These are phyloP conservation scores for Lablab purpureus DNA, from an alignment of 306 rosid species.

Conservation along the genomic window DNA sequence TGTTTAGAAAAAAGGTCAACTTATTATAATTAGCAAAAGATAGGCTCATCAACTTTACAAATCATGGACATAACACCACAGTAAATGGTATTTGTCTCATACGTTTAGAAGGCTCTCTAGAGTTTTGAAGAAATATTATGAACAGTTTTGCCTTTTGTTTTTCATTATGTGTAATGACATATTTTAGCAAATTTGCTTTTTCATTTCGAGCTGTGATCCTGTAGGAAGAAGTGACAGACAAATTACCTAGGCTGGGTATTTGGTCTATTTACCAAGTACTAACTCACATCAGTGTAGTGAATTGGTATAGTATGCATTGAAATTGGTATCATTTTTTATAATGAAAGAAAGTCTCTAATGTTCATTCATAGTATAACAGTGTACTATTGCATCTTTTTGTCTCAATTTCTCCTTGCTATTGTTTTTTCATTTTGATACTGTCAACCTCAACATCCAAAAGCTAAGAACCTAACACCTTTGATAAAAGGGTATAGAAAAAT, in stretches of 20 bases:
- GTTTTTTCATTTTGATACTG: neutral
- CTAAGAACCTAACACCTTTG: neutral
- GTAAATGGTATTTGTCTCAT: neutral
- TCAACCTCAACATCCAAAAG: neutral
- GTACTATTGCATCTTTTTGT: neutral
- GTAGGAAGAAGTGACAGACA: neutral
- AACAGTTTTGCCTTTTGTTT: neutral
- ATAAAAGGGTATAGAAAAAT: conserved; percentile 14
- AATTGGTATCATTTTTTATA: neutral
- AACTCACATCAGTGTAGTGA: neutral
- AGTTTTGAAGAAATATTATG: neutral
- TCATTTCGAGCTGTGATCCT: neutral
- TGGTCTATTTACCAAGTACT: neutral
- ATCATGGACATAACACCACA: conserved; percentile 10
- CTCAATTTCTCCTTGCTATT: conserved; percentile 8
- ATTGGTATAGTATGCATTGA: conserved; percentile 17
- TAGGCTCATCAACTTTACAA: conserved; percentile 1
- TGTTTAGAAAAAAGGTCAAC: neutral
- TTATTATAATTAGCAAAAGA: neutral
- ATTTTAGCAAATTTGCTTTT: neutral
- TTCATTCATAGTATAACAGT: neutral
- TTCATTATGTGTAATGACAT: neutral
- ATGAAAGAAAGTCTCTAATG: neutral
- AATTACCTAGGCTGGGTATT: neutral
- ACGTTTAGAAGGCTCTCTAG: neutral